Evolutionary conservation across 495 filamentous ascomycete species (phyloP), one percentile per base, ranked within the genome.

Genomic region (Lindgomyces ingoldianus): DNA sequence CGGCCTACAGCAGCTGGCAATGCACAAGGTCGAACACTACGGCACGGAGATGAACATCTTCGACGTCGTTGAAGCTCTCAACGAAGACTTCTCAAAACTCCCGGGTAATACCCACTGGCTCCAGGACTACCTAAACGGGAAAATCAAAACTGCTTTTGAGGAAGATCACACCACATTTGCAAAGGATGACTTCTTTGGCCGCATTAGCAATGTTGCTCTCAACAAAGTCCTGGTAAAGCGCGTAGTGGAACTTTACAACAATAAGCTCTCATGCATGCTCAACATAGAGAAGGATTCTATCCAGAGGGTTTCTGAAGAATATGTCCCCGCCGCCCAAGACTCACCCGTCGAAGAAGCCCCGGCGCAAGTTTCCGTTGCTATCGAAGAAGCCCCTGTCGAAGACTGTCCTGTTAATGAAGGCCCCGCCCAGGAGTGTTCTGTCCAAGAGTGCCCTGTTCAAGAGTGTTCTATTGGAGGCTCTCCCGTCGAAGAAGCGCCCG

Each of bases 1-100:
- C 36, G 58, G 58, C 19, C 58, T 61, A 36, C 29, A 61, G 47
- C 27, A 53, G 47, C 47, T 61, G 29, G 58, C 58, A 12, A 51
- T 14, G 57, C 42, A 60, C 1, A 36, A 50, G 1, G 22, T 60
- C 14, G 29, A 60, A 27, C 44, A 42, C 3, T 39, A 3, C 29
- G 27, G 57, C 26, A 39, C 29, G 4, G 16, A 33, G 12, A 30
- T 60, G 57, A 39, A 49, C 25, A 33, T 48, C 25, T 50, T 49
- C 26, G 45, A 49, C 44, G 29, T 60, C 26, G 16, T 60, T 19
- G 27, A 49, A 12, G 27, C 27, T 12, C 3, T 50, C 22, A 42
- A 50, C 6, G 24, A 41, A 30, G 57, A 60, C 11, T 60, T 18
- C 21, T 24, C 45, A n/a, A 48, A 33, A 41, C n/a, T 49, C 22